Percentiles rank a stretch among this genome's conserved stretches.
These are phyloP conservation scores for Phaeotremella skinneri DNA, from an alignment of 768 basidiomycete species.

Conservation along the genomic window DNA sequence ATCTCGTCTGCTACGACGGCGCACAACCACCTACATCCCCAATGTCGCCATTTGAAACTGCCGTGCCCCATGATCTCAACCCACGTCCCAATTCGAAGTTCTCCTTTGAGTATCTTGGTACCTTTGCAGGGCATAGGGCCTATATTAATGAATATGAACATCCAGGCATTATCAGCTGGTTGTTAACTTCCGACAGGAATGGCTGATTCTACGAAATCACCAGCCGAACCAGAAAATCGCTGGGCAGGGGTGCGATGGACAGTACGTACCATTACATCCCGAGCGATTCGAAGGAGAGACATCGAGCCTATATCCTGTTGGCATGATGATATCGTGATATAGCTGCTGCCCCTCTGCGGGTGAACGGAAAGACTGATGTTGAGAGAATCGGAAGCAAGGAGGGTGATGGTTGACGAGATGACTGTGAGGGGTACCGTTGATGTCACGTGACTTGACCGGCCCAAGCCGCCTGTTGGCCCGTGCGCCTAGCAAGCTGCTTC, in stretches of 20 bases:
- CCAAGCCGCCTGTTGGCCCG: neutral
- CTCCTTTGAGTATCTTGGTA: constrained; percentile 68
- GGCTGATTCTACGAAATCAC: neutral
- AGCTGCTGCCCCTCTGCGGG: too few relatives aligned
- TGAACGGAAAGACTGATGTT: neutral
- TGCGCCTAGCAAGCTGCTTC: too few relatives aligned
- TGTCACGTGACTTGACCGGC: neutral
- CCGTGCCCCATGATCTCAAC: constrained; percentile 72
- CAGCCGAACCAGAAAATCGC: neutral
- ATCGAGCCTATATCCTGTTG: constrained; percentile 40
- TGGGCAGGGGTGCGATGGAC: neutral
- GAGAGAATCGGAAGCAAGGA: neutral
- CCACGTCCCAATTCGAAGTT: constrained; percentile 68
- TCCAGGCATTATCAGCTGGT: too few relatives aligned
- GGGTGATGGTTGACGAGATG: constrained; percentile 3
- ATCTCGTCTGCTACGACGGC: neutral
- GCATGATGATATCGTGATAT: constrained; percentile 15
- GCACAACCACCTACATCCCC: constrained; percentile 64
- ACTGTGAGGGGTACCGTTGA: constrained; percentile 1
- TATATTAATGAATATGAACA: too few relatives aligned
- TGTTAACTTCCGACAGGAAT: too few relatives aligned
- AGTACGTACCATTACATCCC: constrained; percentile 31
- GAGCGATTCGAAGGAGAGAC: constrained; percentile 24
- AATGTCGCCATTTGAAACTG: constrained; percentile 78
- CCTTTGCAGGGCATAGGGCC: constrained; percentile 56